Percentiles rank a stretch among this genome's conserved stretches.
Evolutionary conservation across 345 rosid genomes (phyloP).

Genomic region (Salix viminalis): DNA sequence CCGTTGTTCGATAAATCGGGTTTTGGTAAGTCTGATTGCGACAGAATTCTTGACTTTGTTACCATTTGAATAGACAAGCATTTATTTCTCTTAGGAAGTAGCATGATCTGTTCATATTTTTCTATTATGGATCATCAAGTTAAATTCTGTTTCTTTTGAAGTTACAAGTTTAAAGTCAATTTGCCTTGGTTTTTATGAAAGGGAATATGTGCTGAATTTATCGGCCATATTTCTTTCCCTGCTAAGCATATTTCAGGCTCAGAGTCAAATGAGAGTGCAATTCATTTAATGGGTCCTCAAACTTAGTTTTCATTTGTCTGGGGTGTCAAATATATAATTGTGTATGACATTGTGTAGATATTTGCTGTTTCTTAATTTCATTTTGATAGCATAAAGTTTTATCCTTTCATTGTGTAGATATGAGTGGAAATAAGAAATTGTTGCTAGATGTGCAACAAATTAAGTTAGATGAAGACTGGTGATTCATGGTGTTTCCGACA

Average conservation of each 20-base stretch:
- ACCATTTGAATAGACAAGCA: neutral
- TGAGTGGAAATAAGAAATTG: neutral
- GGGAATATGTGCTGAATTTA: neutral
- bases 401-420: neutral
- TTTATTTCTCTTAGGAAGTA: neutral
- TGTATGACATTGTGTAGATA: neutral
- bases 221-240: neutral
- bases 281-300: neutral
- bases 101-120: neutral
- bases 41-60: neutral
- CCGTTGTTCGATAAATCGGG: slow-evolving; percentile 87
- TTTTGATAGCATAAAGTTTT: neutral
- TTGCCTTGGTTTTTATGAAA: neutral
- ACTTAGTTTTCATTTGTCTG: neutral
- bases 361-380: neutral
- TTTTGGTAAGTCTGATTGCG: slow-evolving; percentile 53
- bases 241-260: neutral
- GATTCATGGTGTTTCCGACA: neutral
- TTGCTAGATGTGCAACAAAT: neutral
- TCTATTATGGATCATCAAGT: neutral
- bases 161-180: neutral
- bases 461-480: neutral
- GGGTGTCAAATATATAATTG: neutral
- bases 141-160: neutral
- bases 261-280: neutral